A percentile compares a stretch with the other conserved stretches of the same genome.
These are phyloP conservation scores for Penicillium odoratum DNA, from an alignment of 495 filamentous ascomycete genomes.

Conservation along the genomic window DNA sequence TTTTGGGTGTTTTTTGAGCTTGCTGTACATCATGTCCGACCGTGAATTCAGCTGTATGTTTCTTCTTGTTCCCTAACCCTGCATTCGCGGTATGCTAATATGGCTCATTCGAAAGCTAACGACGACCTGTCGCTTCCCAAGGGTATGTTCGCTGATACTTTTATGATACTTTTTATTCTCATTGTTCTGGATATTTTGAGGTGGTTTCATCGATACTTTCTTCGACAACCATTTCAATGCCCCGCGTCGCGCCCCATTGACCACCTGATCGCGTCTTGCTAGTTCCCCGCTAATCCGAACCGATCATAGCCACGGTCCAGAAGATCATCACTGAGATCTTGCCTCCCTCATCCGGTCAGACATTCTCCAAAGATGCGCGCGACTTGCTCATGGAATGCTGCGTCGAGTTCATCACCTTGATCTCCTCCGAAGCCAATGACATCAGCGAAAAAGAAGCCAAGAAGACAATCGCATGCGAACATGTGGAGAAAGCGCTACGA, in stretches of 20 bases:
- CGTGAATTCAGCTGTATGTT: conserved; percentile 78
- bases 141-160: conserved; percentile 45
- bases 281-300: conserved; percentile 11
- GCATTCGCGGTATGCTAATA: conserved; percentile 23
- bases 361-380: conserved; percentile 89
- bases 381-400: conserved; percentile 98
- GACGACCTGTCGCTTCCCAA: conserved; percentile 96
- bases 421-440: conserved; percentile 96
- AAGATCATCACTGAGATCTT: conserved; percentile 98
- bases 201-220: neutral
- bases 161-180: no score
- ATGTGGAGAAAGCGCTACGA: conserved; percentile 88
- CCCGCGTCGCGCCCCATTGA: conserved; percentile 2
- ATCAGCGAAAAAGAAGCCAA: conserved; percentile 97
- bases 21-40: conserved; percentile 71
- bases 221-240: neutral
- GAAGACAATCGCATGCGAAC: conserved; percentile 97
- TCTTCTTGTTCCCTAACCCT: conserved; percentile 5
- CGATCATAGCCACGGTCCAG: conserved; percentile 78
- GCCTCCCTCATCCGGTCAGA: conserved; percentile 63
- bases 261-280: neutral
- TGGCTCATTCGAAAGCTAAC: conserved; percentile 53
- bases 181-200: neutral
- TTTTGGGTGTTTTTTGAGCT: neutral
- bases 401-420: conserved; percentile 97